Evolutionary conservation across 2,329 filamentous ascomycete species (phyloP), one percentile per base, ranked within the genome.

Genomic region (Trichophyton simii): DNA sequence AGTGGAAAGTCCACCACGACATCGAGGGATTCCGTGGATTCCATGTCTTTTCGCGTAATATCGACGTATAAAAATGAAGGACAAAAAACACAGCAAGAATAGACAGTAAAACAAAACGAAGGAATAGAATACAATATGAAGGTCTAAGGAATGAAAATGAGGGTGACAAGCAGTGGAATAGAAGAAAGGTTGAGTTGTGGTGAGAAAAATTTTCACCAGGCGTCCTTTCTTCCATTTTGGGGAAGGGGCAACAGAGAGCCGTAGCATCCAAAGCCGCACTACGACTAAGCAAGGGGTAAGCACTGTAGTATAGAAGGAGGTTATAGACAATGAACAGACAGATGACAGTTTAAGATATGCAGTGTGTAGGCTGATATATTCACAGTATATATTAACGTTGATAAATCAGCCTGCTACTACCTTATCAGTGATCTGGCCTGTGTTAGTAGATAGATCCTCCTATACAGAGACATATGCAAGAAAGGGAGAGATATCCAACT

Each of bases 161-260:
- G 41, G 8, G 41, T 28, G 34, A 46, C 18, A 36, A 18, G 34
- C 31, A 20, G 52, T 5, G 8, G 52, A 28, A 55, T 6, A 5
- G n/a, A 55, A 38, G 34, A 38, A 9, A 38, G 34, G 34, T 38
- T 38, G 34, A 8, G 31, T 20, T 55, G 15, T 9, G 15, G 25
- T 55, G 52, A 18, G 31, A 42, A 42, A 50, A 59, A 42, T 48
- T 34, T 42, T 55, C 48, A 46, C 13, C 8, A 15, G n/a, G 52
- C 52, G 52, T 55, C 48, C 22, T 41, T 38, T 38, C 48, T 48
- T 46, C 60, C 60, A 52, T 57, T 52, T 60, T 58, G 52, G 60
- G 62, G 62, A 61, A 63, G 57, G 62, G 60, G 60, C 62, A 31
- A 63, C 57, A 58, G 44, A 36, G 41, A 31, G 44, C 57, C 57